Evolutionary conservation across 352 stramenopile species (phyloP).

Genomic region (Phytopythium oedochilum): DNA sequence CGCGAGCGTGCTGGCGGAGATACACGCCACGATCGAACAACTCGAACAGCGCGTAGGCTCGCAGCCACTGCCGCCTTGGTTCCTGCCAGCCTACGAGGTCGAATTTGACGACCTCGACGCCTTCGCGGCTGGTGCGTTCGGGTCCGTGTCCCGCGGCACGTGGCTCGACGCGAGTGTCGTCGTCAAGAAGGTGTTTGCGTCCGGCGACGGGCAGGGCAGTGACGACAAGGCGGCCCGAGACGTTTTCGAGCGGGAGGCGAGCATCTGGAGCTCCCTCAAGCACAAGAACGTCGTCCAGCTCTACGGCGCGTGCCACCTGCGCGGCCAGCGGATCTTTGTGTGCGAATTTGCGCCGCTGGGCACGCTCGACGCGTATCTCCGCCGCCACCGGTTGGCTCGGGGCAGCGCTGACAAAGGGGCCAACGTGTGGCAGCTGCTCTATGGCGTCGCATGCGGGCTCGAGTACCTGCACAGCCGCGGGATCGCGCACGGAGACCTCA

Average conservation of each 20-base stretch:
- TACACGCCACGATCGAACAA: not conserved
- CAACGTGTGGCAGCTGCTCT: conserved; percentile 4
- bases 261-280: conserved; percentile 7
- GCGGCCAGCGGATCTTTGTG: conserved; percentile 11
- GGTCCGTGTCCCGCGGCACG: conserved; percentile 18
- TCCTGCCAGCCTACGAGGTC: conserved; percentile 21
- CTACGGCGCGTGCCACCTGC: conserved; percentile 10
- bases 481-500: conserved; percentile 4
- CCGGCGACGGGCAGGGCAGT: not conserved
- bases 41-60: not conserved
- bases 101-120: conserved; percentile 16
- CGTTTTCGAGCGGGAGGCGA: conserved; percentile 15
- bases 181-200: conserved; percentile 9
- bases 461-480: not conserved
- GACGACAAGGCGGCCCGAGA: not conserved
- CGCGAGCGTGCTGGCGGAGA: not conserved
- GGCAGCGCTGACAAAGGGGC: not conserved
- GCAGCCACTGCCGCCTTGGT: conserved; percentile 11
- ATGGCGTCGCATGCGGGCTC: not conserved
- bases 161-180: conserved; percentile 26
- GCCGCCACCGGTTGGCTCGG: not conserved
- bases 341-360: conserved; percentile 8
- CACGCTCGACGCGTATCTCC: conserved; percentile 3
- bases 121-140: conserved; percentile 17
- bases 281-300: conserved; percentile 10